phyloP scores from a whole-genome alignment of 345 rosid genomes.

The Eucalyptus marginata region DNA sequence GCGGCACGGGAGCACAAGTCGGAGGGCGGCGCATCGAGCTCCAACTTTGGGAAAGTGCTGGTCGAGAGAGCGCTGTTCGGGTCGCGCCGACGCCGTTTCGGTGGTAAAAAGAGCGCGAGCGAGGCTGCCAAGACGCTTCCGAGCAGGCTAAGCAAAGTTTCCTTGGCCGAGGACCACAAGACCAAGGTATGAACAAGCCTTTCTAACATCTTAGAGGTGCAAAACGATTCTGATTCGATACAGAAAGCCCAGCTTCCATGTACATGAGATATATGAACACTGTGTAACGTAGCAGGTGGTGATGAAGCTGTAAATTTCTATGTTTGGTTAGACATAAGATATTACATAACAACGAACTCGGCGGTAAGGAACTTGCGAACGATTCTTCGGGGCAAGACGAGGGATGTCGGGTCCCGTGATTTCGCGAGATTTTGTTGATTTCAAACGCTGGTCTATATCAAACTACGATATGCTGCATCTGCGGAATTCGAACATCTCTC shows the following conservation, averaged over 20 bases:
- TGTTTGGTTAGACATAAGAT: neutral
- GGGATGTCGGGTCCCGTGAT: neutral
- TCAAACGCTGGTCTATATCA: neutral
- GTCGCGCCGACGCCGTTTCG: constrained; percentile 3
- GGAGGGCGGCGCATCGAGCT: neutral
- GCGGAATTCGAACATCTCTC: neutral
- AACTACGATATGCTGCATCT: neutral
- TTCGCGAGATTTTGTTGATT: neutral
- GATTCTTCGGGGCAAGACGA: neutral
- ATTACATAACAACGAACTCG: neutral
- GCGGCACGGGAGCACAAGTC: neutral
- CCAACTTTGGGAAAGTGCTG: constrained; percentile 21
- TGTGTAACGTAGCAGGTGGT: neutral
- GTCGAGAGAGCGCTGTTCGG: constrained; percentile 31
- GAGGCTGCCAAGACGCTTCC: constrained; percentile 11
- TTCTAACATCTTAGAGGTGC: neutral
- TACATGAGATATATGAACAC: neutral
- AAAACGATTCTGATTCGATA: neutral
- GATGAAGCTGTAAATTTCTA: neutral
- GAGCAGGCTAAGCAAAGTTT: constrained; percentile 44
- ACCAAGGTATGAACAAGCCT: neutral
- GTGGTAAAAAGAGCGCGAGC: constrained; percentile 6
- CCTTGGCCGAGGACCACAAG: constrained; percentile 22
- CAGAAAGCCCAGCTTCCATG: neutral
- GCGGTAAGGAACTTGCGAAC: neutral